These are phyloP conservation scores for Penicillium maclennaniae DNA, from an alignment of 495 filamentous ascomycete genomes.

Conservation along the genomic window DNA sequence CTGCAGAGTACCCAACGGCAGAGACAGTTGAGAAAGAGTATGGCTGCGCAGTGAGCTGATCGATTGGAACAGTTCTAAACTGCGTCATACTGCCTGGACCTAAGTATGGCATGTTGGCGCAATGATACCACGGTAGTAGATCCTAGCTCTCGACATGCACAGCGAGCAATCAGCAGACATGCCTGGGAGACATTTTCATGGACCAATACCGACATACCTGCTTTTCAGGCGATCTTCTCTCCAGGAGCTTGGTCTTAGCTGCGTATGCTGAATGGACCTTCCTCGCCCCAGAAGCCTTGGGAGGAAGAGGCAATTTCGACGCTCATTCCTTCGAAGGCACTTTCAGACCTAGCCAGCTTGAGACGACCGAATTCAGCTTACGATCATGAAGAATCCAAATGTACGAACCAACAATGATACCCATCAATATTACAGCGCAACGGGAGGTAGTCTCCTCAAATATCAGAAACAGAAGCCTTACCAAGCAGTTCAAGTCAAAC, in stretches of 20 bases:
- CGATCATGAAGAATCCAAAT: not conserved
- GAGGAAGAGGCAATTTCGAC: not conserved
- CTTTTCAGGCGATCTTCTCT: not conserved
- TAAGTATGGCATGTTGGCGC: not conserved
- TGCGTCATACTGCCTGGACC: not conserved
- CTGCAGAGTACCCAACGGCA: constrained; percentile 64
- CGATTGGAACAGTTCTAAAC: not conserved
- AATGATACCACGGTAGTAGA: not conserved
- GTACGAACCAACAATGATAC: not conserved
- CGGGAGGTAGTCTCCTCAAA: too few species aligned
- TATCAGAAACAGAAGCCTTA: too few species aligned
- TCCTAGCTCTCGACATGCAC: not conserved
- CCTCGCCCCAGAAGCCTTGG: not conserved
- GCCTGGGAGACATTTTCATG: not conserved
- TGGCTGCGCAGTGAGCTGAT: constrained; percentile 48
- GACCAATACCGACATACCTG: not conserved
- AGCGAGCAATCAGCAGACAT: not conserved
- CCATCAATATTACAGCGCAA: not conserved
- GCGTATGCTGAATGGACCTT: not conserved
- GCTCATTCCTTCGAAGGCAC: not conserved
- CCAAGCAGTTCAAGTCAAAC: not conserved
- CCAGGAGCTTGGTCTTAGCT: not conserved
- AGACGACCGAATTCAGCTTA: not conserved
- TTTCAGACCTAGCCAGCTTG: not conserved
- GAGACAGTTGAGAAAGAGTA: constrained; percentile 76